Base-by-base conservation (phyloP, 768 basidiomycete genomes). In the Candolleomyces aberdarensis region DNA sequence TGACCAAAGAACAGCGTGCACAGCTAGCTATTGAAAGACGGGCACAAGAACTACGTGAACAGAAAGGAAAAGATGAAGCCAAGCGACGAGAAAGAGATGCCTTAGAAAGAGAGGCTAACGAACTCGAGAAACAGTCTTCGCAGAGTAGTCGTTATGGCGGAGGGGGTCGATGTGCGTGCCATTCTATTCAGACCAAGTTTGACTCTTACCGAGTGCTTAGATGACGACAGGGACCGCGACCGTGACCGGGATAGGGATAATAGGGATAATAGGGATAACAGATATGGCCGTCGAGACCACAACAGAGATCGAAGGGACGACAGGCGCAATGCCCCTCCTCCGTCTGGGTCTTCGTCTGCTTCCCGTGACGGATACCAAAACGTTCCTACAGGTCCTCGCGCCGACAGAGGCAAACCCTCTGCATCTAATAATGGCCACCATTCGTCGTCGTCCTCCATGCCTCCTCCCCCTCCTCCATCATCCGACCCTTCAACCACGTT, bases 1-100 rank as follows among this genome's bases (percentile, higher is more conserved):
- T 98, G 14, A 85, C 92, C 2, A 98, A 92, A 75, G 92, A 95
- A 65, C 92, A 97, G 68, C 86, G 96, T 53, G 93, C 92, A 17
- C 85, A 86, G 69, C 75, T 97, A 40, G 96, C 96, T 3, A 91
- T 98, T 62, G 87, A 88, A 15, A 91, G 92, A 67, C 88, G 96
- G 14, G 83, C 87, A 19, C 83, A 89, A 61, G 96, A 98, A 70
- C 89, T 98, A 44, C 82, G 78, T 55, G 85, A 85, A 48, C 83
- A 92, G 68, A 86, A 81, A 62, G 85, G 84, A 58, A 82, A 78
- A 53, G 87, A 89, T 19, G 89, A 93, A 50, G 75, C 75, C 6
- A 61, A 85, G 5, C 80, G 80, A 63, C 70, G 73, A 46, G 87
- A 93, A 61, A 78, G 94, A 43, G 87, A 91, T 62, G 73, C 70